Evolutionary conservation across 23 red algal genomes (phyloP), one percentile per base, ranked within the genome.

Genomic region (Gracilaria gracilis): DNA sequence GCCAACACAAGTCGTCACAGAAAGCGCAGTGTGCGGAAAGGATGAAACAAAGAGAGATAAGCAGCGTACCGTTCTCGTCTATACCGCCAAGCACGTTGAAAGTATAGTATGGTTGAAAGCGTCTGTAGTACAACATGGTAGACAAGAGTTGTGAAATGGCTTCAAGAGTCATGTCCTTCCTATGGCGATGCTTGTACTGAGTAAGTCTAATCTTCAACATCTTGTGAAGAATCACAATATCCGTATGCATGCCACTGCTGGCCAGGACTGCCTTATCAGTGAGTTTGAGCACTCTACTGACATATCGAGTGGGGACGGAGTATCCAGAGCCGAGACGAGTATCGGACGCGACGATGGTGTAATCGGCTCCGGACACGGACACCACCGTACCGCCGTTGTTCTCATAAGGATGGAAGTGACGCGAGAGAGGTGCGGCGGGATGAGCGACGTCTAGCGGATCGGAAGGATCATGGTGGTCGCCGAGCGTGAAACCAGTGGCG

Each of bases 81-180:
- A 99, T 88, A 46, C 97, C 97, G 48, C 94, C 97, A 80, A 99
- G 84, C 0, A 99, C 95, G 82, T 99, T 99, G 81, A 99, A 99
- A 9, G 97, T 91, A 85, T 96, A 99, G 76, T 96, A 94, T 8
- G 97, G 94, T 65, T 96, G 95, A 86, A 99, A 99, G 34, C 94
- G 92, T 25, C 93, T 51, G 81, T 88, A 93, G 79, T 99, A 99
- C 16, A 99, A 83, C 46, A 93, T 96, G 34, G 93, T 99, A 48
- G 88, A 94, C 53, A 99, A 81, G 21, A 96, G 53, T 75, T 96
- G 94, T 61, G 91, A 91, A 61, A 91, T 89, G 7, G 93, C 92
- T 20, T 34, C 48, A 14, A 96, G 72, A 6, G 87, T 83, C 94
- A 99, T 96, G 1, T 95, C 88, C 90, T 96, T 91, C 19, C 90